Conservation (phyloP, 305 asterid species). For the Rubia tinctorum region DNA sequence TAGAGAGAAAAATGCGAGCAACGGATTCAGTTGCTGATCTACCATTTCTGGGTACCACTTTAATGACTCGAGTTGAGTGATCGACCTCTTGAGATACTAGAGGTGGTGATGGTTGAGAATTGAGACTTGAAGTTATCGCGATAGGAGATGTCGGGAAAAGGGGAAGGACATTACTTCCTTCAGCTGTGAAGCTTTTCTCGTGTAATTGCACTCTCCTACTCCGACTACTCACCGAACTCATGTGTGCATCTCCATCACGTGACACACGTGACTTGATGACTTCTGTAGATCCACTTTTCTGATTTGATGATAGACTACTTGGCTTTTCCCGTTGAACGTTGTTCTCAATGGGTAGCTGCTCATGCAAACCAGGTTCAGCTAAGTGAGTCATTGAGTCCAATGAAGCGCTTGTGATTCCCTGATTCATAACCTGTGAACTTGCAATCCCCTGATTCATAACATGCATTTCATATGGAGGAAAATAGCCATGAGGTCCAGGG, state of each 20-base stretch:
- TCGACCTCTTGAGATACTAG: slow-evolving; percentile 15
- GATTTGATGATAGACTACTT: slow-evolving; percentile 23
- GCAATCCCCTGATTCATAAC: slow-evolving; percentile 43
- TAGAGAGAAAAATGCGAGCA: slow-evolving; percentile 78
- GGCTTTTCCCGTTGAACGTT: slow-evolving; percentile 21
- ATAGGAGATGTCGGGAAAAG: slow-evolving; percentile 50
- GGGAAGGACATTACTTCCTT: slow-evolving; percentile 38
- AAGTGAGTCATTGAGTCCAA: slow-evolving; percentile 33
- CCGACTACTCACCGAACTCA: slow-evolving; percentile 57
- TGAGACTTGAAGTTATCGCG: slow-evolving; percentile 5
- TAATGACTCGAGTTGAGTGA: slow-evolving; percentile 40
- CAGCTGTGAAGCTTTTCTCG: slow-evolving; percentile 20
- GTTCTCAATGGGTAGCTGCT: slow-evolving; percentile 22
- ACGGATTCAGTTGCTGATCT: slow-evolving; percentile 73
- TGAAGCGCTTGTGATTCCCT: too few relatives aligned
- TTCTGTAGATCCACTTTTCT: slow-evolving; percentile 19
- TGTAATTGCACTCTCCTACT: slow-evolving; percentile 26
- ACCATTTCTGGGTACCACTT: slow-evolving; percentile 73
- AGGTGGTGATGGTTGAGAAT: neutral
- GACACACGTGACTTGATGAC: slow-evolving; percentile 16
- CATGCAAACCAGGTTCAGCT: slow-evolving; percentile 17
- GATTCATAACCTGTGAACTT: slow-evolving; percentile 24
- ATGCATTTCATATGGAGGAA: slow-evolving; percentile 58
- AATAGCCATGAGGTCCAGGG: slow-evolving; percentile 44
- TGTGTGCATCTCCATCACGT: slow-evolving; percentile 49